Evolutionary conservation across 2,329 filamentous ascomycete species (phyloP).

Genomic region (Ceratocystis papillata): DNA sequence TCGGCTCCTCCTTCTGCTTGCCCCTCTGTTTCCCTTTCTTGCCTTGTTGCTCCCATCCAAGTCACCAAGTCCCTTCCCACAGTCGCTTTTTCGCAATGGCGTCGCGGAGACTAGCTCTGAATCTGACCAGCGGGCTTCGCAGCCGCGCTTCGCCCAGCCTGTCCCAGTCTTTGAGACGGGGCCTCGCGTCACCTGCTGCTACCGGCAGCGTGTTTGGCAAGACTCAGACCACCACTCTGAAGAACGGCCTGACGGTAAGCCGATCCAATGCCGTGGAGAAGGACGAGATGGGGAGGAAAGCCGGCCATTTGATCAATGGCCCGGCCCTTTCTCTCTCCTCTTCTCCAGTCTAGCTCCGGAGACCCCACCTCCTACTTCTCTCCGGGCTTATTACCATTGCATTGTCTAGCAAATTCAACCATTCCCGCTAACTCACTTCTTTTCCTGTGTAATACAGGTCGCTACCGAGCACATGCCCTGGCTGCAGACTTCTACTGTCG

Average conservation of each 20-base stretch:
- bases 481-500: conserved; percentile 95
- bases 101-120: conserved; percentile 92
- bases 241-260: conserved; percentile 89
- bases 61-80: conserved; percentile 34
- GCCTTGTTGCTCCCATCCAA: conserved; percentile 15
- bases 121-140: conserved; percentile 82
- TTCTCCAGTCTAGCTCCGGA: too few relatives aligned
- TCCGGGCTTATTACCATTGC: neutral
- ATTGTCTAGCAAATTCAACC: neutral
- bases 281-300: too few relatives aligned
- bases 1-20: conserved; percentile 7
- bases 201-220: conserved; percentile 50
- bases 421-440: conserved; percentile 11
- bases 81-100: conserved; percentile 58
- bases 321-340: neutral
- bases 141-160: conserved; percentile 73
- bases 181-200: conserved; percentile 75
- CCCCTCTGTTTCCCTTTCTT: conserved; percentile 25
- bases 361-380: neutral
- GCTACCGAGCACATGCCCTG: conserved; percentile 96
- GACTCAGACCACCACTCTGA: conserved; percentile 91
- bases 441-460: conserved; percentile 48
- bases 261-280: neutral
- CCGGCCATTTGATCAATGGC: too few relatives aligned
- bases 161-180: conserved; percentile 66